Base-by-base conservation (phyloP, 2,329 filamentous ascomycete species). In the Xylariaceae sp. region DNA sequence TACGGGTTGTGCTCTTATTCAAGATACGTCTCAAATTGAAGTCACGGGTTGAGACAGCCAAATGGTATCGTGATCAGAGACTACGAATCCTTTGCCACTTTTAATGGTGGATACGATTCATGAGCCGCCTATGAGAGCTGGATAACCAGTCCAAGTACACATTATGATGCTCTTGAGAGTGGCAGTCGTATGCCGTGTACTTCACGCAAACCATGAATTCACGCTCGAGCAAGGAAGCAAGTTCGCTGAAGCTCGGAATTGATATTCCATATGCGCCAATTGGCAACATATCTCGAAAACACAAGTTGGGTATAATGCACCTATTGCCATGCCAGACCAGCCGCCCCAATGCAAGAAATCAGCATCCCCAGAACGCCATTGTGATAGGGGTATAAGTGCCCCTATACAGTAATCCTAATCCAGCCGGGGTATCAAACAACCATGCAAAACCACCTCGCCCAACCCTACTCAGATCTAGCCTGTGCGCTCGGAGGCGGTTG, bases 401-500 rank as follows among this genome's bases (percentile, higher is more conserved):
- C 60, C 18, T 39, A 13, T 57, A 17, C 17, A 17, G 17, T 17
- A 18, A 34, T 34, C 30, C 39, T 7, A 47, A 44, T 39, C 55
- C 13, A 1, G 10, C n/a, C 23, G 34, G 37, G 37, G 37, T 58
- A 56, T 59, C 23, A 30, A 30, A 35, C 56, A 50, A 35, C 39
- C 39, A 35, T 53, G 41, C 53, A 54, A 30, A 30, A 5, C 11
- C 39, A 10, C n/a, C 11, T 34, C 53, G 1, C 51, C 15, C 23
- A n/a, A 47, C 50, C 34, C 45, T 53, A 41, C 18, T 52, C 41
- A 37, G 17, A 44, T 58, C 52, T 56, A 55, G 18, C 53, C 15
- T 65, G 60, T 4, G 59, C 58, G 49, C 60, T 59, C 1, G 60
- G 63, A 35, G 64, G 59, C 13, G 58, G 60, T 48, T 58, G 47